Evolutionary conservation across 2,329 filamentous ascomycete genomes (phyloP).

Genomic region (Paraphoma sp.): DNA sequence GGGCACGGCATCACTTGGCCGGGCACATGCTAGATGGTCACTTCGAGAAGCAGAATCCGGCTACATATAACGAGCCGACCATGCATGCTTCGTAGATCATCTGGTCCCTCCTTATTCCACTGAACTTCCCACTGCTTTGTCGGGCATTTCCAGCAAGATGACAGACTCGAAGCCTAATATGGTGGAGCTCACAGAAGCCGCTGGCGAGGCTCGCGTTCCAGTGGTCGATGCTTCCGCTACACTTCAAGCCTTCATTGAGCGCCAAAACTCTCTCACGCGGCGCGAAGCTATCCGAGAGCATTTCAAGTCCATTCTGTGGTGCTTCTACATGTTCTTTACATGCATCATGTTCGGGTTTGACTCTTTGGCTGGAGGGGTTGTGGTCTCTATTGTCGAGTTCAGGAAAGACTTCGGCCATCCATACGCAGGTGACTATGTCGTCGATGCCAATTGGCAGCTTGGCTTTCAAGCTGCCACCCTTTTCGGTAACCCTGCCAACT

Average conservation of each 20-base stretch:
- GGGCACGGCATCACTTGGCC: too few relatives aligned
- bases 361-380: slow-evolving; percentile 18
- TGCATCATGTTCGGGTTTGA: slow-evolving; percentile 25
- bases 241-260: slow-evolving; percentile 13
- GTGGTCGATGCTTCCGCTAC: slow-evolving; percentile 5
- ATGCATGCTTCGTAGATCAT: too few relatives aligned
- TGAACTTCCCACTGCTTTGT: neutral
- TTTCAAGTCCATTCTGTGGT: slow-evolving; percentile 21
- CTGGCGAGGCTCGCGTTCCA: neutral
- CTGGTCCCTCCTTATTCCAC: too few relatives aligned
- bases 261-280: slow-evolving; percentile 17
- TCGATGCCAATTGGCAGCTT: slow-evolving; percentile 23
- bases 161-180: neutral
- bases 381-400: slow-evolving; percentile 18
- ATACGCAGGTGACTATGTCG: slow-evolving; percentile 19
- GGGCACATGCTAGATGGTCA: too few relatives aligned
- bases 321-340: slow-evolving; percentile 24
- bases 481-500: slow-evolving; percentile 3
- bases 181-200: neutral
- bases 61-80: too few relatives aligned
- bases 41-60: too few relatives aligned
- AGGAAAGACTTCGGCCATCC: slow-evolving; percentile 20
- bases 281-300: slow-evolving; percentile 19
- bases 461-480: slow-evolving; percentile 23
- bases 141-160: neutral